phyloP scores from a whole-genome alignment of 495 filamentous ascomycete species.

The Xylaria palmicola region DNA sequence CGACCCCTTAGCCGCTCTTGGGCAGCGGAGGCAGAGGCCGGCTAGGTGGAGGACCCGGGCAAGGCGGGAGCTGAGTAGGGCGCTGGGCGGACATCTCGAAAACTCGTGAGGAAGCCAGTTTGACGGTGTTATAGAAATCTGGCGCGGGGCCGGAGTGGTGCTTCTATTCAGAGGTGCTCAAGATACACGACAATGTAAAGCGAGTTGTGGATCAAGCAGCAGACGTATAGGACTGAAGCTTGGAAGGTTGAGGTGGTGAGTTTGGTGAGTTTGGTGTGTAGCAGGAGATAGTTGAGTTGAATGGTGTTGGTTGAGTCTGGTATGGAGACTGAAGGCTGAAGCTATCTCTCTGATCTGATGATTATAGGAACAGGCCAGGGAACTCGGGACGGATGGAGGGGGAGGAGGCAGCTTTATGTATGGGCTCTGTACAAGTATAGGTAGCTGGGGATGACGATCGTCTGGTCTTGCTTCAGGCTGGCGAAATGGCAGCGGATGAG shows the following conservation, averaged over 20 bases:
- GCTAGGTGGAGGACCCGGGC: conserved; percentile 80
- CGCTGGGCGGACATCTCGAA: conserved; percentile 49
- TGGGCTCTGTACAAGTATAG: conserved; percentile 27
- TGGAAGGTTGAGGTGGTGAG: background rate
- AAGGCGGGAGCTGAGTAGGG: conserved; percentile 73
- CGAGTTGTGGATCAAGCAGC: background rate
- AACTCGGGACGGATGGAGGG: conserved; percentile 24
- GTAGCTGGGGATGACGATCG: conserved; percentile 17
- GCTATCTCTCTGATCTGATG: conserved; percentile 32
- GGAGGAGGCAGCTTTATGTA: conserved; percentile 47
- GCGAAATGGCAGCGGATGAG: conserved; percentile 23
- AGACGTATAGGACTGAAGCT: background rate
- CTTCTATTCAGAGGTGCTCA: background rate
- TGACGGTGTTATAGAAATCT: conserved; percentile 34
- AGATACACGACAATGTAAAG: background rate
- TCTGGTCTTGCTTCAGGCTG: conserved; percentile 10
- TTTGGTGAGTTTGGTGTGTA: background rate
- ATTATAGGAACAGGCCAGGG: conserved; percentile 19
- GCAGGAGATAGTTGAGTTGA: background rate
- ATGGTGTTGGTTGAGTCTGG: conserved; percentile 10
- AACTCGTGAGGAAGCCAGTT: conserved; percentile 55
- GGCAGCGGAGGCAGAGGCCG: conserved; percentile 80
- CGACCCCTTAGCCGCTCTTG: conserved; percentile 55
- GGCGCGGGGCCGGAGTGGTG: background rate
- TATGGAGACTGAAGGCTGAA: conserved; percentile 16